Evolutionary conservation across 2,329 filamentous ascomycete species (phyloP), one percentile per base, ranked within the genome.

Genomic region (Aspergillus melleus): DNA sequence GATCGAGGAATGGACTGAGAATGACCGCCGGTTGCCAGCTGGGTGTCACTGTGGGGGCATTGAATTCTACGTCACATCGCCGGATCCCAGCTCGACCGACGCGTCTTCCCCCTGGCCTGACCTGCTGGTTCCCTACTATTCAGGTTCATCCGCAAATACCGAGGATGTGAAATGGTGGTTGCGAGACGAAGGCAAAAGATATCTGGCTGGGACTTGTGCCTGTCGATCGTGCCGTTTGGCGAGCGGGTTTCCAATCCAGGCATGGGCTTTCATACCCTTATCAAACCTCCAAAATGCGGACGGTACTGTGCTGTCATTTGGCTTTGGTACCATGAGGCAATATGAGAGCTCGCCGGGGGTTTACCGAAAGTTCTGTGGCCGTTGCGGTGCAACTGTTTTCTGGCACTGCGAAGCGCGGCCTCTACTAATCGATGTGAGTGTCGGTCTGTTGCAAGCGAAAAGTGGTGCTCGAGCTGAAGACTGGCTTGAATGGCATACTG

Each of bases 181-280:
- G n/a, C 76, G 80, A 16, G 72, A 73, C 6, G 64, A 58, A 6
- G 60, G 76, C 10, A 80, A 74, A 6, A 84, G 80, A 60, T 90
- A 86, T 69, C 74, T 87, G 2, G 83, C 85, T 2, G 85, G 85
- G 1, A 80, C 83, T 8, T 90, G 88, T 66, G 79, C 81, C 1
- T 91, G 88, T 71, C 79, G 75, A 5, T 84, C 85, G 2, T 91
- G 88, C 69, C 84, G 88, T 6, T 76, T 86, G 3, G 73, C 76
- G 0, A 81, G 84, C 1, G 87, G 88, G 3, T 87, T 86, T 63
- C 86, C 89, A 58, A 81, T 90, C 51, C 83, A 88, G 65, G 77
- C 83, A 0, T 91, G 88, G 88, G 80, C 85, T 0, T 91, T 90
- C 67, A 75, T 90, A 0, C 86, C 86, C 0, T 78, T 79, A n/a